These are phyloP conservation scores for Pythium plurisporium DNA, from an alignment of 352 stramenopile species.

Conservation along the genomic window DNA sequence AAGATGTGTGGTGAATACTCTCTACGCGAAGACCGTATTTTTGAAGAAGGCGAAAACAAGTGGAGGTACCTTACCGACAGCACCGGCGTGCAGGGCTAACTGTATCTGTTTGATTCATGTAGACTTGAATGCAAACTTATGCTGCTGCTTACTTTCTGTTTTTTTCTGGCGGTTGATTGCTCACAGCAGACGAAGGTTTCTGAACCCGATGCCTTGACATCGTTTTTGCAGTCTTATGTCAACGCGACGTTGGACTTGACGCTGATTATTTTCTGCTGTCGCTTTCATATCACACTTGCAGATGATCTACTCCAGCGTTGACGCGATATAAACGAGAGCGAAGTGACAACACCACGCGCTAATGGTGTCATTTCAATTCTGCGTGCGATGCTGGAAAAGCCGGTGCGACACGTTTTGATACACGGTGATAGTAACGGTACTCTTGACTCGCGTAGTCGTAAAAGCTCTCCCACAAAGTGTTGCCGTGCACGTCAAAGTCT, in stretches of 20 bases:
- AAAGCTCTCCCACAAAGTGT: slow-evolving; percentile 62
- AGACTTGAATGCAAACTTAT: slow-evolving; percentile 25
- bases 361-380: not conserved
- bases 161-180: not conserved
- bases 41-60: not conserved
- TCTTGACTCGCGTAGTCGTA: slow-evolving; percentile 54
- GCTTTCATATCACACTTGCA: too few species aligned
- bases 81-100: slow-evolving; percentile 13
- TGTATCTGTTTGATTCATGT: slow-evolving; percentile 23
- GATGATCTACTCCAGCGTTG: too few species aligned
- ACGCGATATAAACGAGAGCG: too few species aligned
- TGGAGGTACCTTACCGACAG: slow-evolving; percentile 14
- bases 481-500: slow-evolving; percentile 47
- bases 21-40: too few species aligned
- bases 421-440: slow-evolving; percentile 62
- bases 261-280: slow-evolving; percentile 1
- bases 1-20: not conserved
- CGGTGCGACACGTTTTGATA: slow-evolving; percentile 51
- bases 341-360: too few species aligned
- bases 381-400: not conserved
- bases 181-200: not conserved
- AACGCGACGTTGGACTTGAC: not conserved
- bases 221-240: not conserved
- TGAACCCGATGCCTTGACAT: not conserved
- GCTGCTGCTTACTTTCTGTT: slow-evolving; percentile 12